Conservation (phyloP, 768 basidiomycete genomes). For the Leccinum subgranulosum region DNA sequence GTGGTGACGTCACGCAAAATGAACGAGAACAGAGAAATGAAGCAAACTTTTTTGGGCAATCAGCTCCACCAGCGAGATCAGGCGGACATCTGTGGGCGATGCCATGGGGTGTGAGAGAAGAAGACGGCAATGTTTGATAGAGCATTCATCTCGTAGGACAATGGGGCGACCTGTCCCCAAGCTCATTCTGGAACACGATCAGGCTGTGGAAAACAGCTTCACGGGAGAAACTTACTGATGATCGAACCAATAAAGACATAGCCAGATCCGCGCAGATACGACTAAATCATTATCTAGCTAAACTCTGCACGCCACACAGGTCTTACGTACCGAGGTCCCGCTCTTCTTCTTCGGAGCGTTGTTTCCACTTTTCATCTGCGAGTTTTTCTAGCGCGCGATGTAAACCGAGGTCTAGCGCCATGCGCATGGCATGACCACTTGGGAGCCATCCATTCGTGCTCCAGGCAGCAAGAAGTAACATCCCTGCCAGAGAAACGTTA, state of each 20-base stretch:
- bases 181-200: slow-evolving; percentile 62
- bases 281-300: slow-evolving; percentile 43
- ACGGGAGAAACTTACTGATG: slow-evolving; percentile 66
- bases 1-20: slow-evolving; percentile 2
- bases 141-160: slow-evolving; percentile 84
- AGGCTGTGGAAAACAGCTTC: background rate
- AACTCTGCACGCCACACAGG: background rate
- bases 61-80: slow-evolving; percentile 85
- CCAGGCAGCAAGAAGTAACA: slow-evolving; percentile 91
- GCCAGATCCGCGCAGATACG: slow-evolving; percentile 90
- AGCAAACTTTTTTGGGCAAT: slow-evolving; percentile 85
- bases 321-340: slow-evolving; percentile 67
- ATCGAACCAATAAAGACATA: slow-evolving; percentile 95
- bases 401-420: slow-evolving; percentile 91
- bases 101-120: slow-evolving; percentile 83
- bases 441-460: slow-evolving; percentile 94
- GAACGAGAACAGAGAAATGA: background rate
- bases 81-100: slow-evolving; percentile 84
- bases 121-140: slow-evolving; percentile 79
- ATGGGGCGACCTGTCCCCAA: slow-evolving; percentile 89
- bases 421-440: slow-evolving; percentile 93
- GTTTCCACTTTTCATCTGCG: slow-evolving; percentile 64
- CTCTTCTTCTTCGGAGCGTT: slow-evolving; percentile 77
- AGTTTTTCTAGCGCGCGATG: slow-evolving; percentile 92
- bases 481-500: slow-evolving; percentile 47